These are phyloP conservation scores for Termitomyces heimii DNA, from an alignment of 768 basidiomycete species.

Conservation along the genomic window DNA sequence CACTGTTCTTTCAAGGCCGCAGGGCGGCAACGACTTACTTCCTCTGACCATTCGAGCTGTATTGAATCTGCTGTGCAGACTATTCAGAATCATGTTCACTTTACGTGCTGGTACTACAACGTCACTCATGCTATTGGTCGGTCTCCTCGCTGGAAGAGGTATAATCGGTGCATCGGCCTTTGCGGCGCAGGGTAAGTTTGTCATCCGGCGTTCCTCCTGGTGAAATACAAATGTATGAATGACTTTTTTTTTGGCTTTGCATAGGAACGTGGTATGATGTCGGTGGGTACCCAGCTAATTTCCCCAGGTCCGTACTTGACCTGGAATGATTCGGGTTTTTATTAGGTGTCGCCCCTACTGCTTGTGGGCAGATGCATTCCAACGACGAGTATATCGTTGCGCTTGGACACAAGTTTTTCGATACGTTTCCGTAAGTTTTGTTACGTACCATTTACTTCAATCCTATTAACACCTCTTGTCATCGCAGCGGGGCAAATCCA, in stretches of 20 bases:
- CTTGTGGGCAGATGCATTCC: conserved; percentile 9
- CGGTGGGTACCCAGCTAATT: background rate
- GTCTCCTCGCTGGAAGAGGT: background rate
- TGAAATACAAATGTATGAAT: background rate
- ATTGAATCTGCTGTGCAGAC: background rate
- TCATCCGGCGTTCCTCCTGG: background rate
- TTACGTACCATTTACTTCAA: background rate
- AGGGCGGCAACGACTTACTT: background rate
- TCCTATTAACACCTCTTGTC: background rate
- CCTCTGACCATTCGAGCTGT: background rate
- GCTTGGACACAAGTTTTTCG: conserved; percentile 4
- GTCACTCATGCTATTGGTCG: background rate
- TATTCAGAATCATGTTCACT: background rate
- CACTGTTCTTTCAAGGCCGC: background rate
- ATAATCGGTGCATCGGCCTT: background rate
- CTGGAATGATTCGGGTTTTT: background rate
- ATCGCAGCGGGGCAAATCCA: background rate
- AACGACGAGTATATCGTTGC: conserved; percentile 11
- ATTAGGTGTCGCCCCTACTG: conserved; percentile 2
- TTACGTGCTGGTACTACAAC: background rate
- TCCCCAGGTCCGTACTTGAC: background rate
- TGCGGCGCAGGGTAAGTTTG: background rate
- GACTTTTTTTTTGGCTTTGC: background rate
- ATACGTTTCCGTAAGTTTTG: background rate
- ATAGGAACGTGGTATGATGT: conserved; percentile 1